phyloP scores from a whole-genome alignment of 2,329 filamentous ascomycete species.

The Sporothrix inflata region DNA sequence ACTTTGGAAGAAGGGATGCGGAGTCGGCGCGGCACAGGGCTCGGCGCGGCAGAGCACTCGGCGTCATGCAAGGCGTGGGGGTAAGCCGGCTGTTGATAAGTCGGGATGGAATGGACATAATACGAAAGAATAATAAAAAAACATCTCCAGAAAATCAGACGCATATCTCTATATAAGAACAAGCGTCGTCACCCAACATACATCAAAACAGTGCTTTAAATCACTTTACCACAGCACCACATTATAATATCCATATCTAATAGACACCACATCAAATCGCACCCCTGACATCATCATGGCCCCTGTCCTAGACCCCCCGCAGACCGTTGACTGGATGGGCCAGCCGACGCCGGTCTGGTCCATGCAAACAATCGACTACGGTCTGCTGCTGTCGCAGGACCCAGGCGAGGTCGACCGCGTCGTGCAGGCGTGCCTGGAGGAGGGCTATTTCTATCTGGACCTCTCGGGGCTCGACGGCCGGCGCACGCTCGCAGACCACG shows the following conservation, averaged over 20 bases:
- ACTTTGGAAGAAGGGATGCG: slow-evolving; percentile 12
- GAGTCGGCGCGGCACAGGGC: slow-evolving; percentile 12
- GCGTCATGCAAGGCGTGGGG: background rate
- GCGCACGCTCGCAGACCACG: slow-evolving; percentile 55
- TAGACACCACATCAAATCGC: background rate
- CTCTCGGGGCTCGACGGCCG: slow-evolving; percentile 57
- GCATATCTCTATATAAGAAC: background rate
- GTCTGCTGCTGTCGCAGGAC: slow-evolving; percentile 56
- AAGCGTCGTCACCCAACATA: too few species aligned
- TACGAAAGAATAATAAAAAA: too few species aligned
- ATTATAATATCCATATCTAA: too few species aligned
- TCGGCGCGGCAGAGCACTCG: slow-evolving; percentile 6
- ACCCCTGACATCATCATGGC: slow-evolving; percentile 5
- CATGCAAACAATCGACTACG: slow-evolving; percentile 58
- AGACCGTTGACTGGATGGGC: slow-evolving; percentile 55
- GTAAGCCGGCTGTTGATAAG: background rate
- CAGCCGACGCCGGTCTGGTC: slow-evolving; percentile 54
- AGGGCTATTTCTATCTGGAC: slow-evolving; percentile 62
- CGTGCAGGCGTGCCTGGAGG: slow-evolving; percentile 52
- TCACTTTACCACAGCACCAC: too few species aligned
- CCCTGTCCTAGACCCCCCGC: slow-evolving; percentile 41
- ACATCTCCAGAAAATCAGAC: background rate
- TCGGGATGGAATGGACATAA: too few species aligned
- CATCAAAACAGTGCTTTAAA: too few species aligned
- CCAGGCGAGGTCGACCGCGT: slow-evolving; percentile 57